Evolutionary conservation across 495 filamentous ascomycete genomes (phyloP).

Genomic region (Aspergillus wentii): DNA sequence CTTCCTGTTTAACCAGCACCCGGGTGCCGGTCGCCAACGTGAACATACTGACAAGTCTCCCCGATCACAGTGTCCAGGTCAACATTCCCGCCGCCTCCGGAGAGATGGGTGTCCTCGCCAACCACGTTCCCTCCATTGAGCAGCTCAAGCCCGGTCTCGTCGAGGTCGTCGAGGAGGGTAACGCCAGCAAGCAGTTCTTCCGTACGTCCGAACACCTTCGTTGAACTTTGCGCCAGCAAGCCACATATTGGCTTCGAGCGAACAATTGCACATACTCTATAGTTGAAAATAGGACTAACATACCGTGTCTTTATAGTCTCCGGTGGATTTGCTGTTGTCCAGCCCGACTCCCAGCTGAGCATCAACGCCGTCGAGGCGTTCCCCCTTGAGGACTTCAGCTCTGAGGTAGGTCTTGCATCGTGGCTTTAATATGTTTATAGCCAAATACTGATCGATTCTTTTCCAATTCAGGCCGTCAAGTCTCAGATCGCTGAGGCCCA

Average conservation of each 20-base stretch:
- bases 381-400: slow-evolving; percentile 91
- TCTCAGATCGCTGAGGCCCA: slow-evolving; percentile 81
- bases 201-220: slow-evolving; percentile 57
- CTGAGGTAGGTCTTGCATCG: slow-evolving; percentile 51
- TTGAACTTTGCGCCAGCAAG: slow-evolving; percentile 8
- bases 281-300: slow-evolving; percentile 16
- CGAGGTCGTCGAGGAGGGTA: slow-evolving; percentile 90
- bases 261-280: not conserved
- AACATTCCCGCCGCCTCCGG: slow-evolving; percentile 97
- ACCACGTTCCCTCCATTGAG: slow-evolving; percentile 98
- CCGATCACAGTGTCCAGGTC: slow-evolving; percentile 77
- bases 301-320: slow-evolving; percentile 57
- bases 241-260: slow-evolving; percentile 1
- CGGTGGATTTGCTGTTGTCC: slow-evolving; percentile 94
- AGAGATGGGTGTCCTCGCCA: slow-evolving; percentile 98
- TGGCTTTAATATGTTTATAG: slow-evolving; percentile 2
- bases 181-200: slow-evolving; percentile 97
- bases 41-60: slow-evolving; percentile 33
- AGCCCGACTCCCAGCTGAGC: slow-evolving; percentile 90
- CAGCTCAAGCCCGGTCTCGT: slow-evolving; percentile 95
- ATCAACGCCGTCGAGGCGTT: slow-evolving; percentile 97
- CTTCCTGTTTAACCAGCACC: slow-evolving; percentile 7
- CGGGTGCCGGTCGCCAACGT: slow-evolving; percentile 4
- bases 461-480: slow-evolving; percentile 29
- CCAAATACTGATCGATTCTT: slow-evolving; percentile 7